Evolutionary conservation across 352 stramenopile species (phyloP), one percentile per base, ranked within the genome.

Genomic region (Pythium myriotylum): DNA sequence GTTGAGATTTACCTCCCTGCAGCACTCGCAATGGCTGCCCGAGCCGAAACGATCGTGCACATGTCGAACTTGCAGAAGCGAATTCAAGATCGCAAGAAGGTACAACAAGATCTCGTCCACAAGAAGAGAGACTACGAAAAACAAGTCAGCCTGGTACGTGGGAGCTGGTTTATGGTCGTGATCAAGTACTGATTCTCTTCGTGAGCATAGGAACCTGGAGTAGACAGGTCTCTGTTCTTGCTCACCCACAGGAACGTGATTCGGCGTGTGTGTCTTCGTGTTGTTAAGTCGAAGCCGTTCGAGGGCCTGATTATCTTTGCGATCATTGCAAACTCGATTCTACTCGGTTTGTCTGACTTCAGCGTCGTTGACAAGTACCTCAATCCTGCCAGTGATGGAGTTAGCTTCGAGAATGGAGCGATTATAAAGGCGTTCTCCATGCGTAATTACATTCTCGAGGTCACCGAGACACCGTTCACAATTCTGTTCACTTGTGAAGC

Each of bases 401-500:
- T 79, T 22, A 65, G 20, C 9, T 90, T 67, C 37, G 14, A 63
- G 9, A 53, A 78, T 6, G 81, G 78, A 0, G 16, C 19, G 20
- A 59, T 92, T 26, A 62, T 87, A 1, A n/a, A 63, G 0, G 70
- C 67, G 3, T 76, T 77, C 33, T 89, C 82, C 2, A 41, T 72
- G 1, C 70, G 73, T 20, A 92, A 92, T 45, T 70, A 67, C 24
- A 69, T 90, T 5, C 64, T 96, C 0, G 74, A 91, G 48, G 53
- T 78, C n/a, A 86, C 88, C 1, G 89, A 97, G 47, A 47, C 74
- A 1, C 77, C 90, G 2, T 98, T 97, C 53, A 97, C 89, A 0
- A 60, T 77, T 1, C 74, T 97, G 23, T 98, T 98, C 64, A 81
- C 87, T 0, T 24, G 84, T 1, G 94, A 98, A 58, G 87, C 82